Evolutionary conservation across 2,329 filamentous ascomycete species (phyloP).

Genomic region (Cladosporium velox): DNA sequence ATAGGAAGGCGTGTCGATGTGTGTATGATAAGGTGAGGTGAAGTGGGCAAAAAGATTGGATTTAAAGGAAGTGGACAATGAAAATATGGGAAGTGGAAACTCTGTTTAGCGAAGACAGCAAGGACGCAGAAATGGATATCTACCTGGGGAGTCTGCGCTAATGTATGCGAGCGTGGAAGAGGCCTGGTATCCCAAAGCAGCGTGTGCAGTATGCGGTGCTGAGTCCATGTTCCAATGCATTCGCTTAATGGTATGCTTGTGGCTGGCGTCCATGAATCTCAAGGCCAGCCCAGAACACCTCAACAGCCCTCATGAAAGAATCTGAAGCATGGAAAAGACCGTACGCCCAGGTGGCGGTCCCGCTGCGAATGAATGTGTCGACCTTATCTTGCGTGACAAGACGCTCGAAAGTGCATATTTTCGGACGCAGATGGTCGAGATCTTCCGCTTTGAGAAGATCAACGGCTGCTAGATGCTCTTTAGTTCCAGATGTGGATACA

Average conservation of each 20-base stretch:
- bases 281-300: background rate
- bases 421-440: background rate
- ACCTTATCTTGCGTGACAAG: background rate
- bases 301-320: background rate
- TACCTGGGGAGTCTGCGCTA: background rate
- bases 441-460: background rate
- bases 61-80: background rate
- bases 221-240: background rate
- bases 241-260: background rate
- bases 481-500: background rate
- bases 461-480: background rate
- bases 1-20: background rate
- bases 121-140: background rate
- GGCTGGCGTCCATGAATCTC: background rate
- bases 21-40: background rate
- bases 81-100: background rate
- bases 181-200: background rate
- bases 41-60: background rate
- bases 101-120: background rate
- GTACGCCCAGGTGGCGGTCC: background rate
- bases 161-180: background rate
- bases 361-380: background rate
- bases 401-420: background rate
- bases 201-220: background rate
- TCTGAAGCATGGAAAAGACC: conserved; percentile 1